These are phyloP conservation scores for Udeniomyces megalosporus DNA, from an alignment of 768 basidiomycete genomes.

Conservation along the genomic window DNA sequence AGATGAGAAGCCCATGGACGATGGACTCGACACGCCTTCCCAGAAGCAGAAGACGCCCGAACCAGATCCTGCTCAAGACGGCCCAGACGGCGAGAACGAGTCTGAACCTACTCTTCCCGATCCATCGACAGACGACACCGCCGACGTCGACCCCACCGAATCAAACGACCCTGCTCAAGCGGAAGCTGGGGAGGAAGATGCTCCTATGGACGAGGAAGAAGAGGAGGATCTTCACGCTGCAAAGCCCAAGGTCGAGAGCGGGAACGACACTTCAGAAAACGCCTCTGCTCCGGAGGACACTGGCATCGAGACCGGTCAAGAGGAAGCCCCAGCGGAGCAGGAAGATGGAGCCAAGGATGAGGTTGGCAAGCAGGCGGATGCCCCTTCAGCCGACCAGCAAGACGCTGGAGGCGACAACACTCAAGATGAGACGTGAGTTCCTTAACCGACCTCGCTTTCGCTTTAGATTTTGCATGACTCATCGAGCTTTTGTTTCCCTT, in stretches of 20 bases:
- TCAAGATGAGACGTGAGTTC: constrained; percentile 13
- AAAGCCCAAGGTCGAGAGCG: constrained; percentile 14
- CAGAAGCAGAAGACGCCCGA: constrained; percentile 9
- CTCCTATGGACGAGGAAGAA: constrained; percentile 28
- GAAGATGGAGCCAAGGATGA: constrained; percentile 15
- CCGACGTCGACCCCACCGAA: constrained; percentile 15
- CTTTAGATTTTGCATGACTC: too few species aligned
- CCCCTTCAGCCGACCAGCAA: constrained; percentile 2
- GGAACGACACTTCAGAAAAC: constrained; percentile 17
- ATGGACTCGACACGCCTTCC: neutral
- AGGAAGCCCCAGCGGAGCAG: constrained; percentile 14
- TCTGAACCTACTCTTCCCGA: neutral
- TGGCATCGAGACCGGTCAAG: constrained; percentile 17
- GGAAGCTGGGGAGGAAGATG: constrained; percentile 29
- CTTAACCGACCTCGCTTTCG: neutral
- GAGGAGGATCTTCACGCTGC: constrained; percentile 17
- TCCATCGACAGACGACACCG: constrained; percentile 1
- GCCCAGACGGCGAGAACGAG: neutral
- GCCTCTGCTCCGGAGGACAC: constrained; percentile 17
- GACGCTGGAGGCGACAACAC: constrained; percentile 13
- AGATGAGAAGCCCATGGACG: neutral
- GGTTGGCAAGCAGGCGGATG: constrained; percentile 13
- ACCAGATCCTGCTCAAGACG: constrained; percentile 1
- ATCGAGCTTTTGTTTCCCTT: neutral
- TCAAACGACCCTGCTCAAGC: constrained; percentile 24